Conservation (phyloP, 768 basidiomycete genomes). For the Coprinopsis cinerea region DNA sequence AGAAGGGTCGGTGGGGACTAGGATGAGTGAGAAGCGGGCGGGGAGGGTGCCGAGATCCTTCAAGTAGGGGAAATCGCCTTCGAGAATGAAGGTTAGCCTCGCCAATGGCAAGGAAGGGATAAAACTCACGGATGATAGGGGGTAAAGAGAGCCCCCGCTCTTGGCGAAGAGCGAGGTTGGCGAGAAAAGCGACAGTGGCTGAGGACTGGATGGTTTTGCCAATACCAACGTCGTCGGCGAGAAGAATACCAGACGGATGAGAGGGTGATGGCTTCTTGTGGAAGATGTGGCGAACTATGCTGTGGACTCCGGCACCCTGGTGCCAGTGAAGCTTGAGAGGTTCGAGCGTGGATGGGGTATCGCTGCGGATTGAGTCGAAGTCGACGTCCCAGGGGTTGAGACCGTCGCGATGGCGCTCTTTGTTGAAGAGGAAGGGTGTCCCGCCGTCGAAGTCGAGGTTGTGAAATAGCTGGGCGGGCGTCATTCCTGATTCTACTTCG, state of each 20-base stretch:
- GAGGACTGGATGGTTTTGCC: constrained; percentile 24
- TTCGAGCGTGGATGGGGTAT: background rate
- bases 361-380: background rate
- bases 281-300: constrained; percentile 13
- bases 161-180: constrained; percentile 1
- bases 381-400: constrained; percentile 10
- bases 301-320: constrained; percentile 16
- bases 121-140: constrained; percentile 19
- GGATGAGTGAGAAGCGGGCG: too few species aligned
- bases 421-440: constrained; percentile 13
- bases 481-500: constrained; percentile 15
- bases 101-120: too few species aligned
- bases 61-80: too few species aligned
- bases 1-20: too few species aligned
- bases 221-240: constrained; percentile 24
- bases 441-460: constrained; percentile 10
- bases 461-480: background rate
- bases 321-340: constrained; percentile 17
- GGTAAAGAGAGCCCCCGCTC: constrained; percentile 8
- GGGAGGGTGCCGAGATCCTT: too few species aligned
- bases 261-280: background rate
- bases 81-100: too few species aligned
- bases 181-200: constrained; percentile 16
- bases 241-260: constrained; percentile 14
- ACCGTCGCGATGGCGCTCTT: constrained; percentile 1